These are phyloP conservation scores for Scopulariopsis brevicaulis DNA, from an alignment of 2,329 filamentous ascomycete genomes.

Conservation along the genomic window DNA sequence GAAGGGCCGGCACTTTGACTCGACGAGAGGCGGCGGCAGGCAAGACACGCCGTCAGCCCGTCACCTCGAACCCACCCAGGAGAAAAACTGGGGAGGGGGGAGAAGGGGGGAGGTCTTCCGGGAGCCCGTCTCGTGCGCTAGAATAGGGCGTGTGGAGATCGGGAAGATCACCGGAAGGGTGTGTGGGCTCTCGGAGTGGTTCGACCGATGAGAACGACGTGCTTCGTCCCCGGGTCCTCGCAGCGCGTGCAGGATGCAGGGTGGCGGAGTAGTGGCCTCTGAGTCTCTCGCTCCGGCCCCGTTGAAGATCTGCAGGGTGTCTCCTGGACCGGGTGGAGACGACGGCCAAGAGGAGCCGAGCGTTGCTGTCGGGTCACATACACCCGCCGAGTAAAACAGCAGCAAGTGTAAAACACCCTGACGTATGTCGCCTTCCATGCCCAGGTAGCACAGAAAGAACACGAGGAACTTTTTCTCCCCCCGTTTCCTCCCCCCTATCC, in stretches of 20 bases:
- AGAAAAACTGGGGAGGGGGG: neutral
- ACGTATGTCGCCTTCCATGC: neutral
- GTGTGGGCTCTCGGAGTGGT: no score
- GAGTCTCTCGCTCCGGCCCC: neutral
- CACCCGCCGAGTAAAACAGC: neutral
- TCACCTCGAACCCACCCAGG: neutral
- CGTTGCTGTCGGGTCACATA: neutral
- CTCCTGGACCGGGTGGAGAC: neutral
- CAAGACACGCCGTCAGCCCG: neutral
- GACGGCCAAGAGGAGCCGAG: neutral
- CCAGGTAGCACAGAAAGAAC: neutral
- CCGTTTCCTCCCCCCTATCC: neutral
- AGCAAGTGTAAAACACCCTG: neutral
- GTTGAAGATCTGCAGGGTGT: neutral
- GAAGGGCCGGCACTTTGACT: neutral
- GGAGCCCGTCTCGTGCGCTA: neutral
- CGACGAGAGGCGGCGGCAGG: conserved; percentile 3
- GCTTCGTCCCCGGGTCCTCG: neutral
- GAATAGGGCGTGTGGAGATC: no score
- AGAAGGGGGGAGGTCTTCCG: neutral
- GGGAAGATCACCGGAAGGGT: no score
- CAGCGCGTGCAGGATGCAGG: neutral
- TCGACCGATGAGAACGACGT: neutral
- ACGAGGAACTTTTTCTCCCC: neutral
- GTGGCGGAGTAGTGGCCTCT: neutral